These are phyloP conservation scores for Plenodomus lindquistii DNA, from an alignment of 2,329 filamentous ascomycete genomes.

Conservation along the genomic window DNA sequence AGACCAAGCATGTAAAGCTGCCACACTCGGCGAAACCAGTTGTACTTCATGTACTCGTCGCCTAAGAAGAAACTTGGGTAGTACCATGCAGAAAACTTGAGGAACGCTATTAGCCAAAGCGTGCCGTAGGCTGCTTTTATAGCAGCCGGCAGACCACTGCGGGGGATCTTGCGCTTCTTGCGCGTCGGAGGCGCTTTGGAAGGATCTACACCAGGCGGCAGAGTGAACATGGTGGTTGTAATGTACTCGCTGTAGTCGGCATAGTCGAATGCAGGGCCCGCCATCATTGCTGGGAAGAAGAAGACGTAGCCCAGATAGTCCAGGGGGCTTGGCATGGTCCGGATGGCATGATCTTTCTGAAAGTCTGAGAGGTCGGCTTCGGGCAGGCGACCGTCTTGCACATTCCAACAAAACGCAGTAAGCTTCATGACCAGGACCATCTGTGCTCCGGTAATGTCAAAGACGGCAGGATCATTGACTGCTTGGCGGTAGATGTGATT, in stretches of 20 bases:
- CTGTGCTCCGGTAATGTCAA: conserved; percentile 91
- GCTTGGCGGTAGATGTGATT: conserved; percentile 85
- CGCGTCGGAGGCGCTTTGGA: conserved; percentile 82
- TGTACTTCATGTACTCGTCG: conserved; percentile 68
- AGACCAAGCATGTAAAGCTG: conserved; percentile 83
- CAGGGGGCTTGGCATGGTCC: conserved; percentile 71
- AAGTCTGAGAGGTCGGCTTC: conserved; percentile 80
- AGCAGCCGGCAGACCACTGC: conserved; percentile 82
- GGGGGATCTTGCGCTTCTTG: conserved; percentile 89
- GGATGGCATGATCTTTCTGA: conserved; percentile 80
- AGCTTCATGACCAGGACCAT: conserved; percentile 99
- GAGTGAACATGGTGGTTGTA: conserved; percentile 90
- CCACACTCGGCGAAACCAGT: conserved; percentile 74
- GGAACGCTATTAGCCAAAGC: conserved; percentile 76
- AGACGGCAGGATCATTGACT: conserved; percentile 63
- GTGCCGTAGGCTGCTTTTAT: conserved; percentile 75
- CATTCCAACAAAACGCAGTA: conserved; percentile 95
- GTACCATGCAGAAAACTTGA: conserved; percentile 72
- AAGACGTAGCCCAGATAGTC: conserved; percentile 89
- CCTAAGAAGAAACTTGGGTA: conserved; percentile 65
- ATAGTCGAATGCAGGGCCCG: conserved; percentile 91
- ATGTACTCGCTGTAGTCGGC: conserved; percentile 91
- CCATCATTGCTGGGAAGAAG: conserved; percentile 91
- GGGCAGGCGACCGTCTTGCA: conserved; percentile 85
- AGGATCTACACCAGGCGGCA: conserved; percentile 79